A percentile compares a stretch with the other conserved stretches of the same genome.
phyloP scores from a whole-genome alignment of 2,329 filamentous ascomycete species.

The Aureobasidium namibiae region DNA sequence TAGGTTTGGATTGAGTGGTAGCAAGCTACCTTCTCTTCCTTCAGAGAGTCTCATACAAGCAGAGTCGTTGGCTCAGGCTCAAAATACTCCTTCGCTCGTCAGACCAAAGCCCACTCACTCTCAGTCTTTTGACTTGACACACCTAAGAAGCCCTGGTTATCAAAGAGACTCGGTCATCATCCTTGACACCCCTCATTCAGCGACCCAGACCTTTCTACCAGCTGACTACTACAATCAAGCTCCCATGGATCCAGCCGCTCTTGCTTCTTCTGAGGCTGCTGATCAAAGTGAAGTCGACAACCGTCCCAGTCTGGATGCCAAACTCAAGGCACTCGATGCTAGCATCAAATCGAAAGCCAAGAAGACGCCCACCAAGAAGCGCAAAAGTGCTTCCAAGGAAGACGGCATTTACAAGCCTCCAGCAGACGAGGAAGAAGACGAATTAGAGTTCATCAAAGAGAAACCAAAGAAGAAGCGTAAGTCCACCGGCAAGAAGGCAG shows the following conservation, averaged over 20 bases:
- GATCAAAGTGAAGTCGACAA: constrained; percentile 1
- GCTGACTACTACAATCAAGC: background rate
- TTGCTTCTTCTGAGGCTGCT: constrained; percentile 1
- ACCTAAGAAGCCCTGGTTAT: background rate
- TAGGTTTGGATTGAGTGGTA: constrained; percentile 28
- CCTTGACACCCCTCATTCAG: background rate
- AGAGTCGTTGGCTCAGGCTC: constrained; percentile 14
- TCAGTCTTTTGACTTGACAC: background rate
- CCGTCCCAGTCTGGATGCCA: constrained; percentile 21
- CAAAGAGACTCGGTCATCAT: constrained; percentile 5
- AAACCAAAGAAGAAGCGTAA: constrained; percentile 20
- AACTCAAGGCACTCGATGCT: constrained; percentile 22
- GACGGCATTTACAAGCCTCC: constrained; percentile 24
- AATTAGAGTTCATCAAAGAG: constrained; percentile 8
- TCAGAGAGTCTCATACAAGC: constrained; percentile 31
- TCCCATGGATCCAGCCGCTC: constrained; percentile 2
- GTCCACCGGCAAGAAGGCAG: constrained; percentile 8
- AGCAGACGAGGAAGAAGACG: constrained; percentile 12
- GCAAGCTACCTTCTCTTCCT: constrained; percentile 29
- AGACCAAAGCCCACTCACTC: constrained; percentile 1
- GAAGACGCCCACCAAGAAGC: constrained; percentile 27
- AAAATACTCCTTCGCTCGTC: constrained; percentile 5
- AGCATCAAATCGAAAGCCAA: constrained; percentile 16
- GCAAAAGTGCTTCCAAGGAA: constrained; percentile 27
- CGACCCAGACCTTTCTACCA: background rate